These are phyloP conservation scores for Beta vulgaris DNA, from an alignment of 148 eudicot genomes.

Conservation along the genomic window DNA sequence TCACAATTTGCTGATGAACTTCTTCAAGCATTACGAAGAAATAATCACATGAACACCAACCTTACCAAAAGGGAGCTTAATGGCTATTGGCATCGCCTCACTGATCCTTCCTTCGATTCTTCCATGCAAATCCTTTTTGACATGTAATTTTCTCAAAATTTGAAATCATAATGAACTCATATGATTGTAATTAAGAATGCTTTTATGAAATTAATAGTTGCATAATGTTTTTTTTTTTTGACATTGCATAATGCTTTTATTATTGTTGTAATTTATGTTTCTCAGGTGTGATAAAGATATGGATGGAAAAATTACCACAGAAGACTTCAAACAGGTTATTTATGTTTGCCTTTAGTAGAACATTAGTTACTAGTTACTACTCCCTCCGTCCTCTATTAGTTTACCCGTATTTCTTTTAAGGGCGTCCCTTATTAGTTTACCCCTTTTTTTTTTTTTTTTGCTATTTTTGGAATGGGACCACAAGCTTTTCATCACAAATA, in stretches of 20 bases:
- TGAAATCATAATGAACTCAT: not conserved
- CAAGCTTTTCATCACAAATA: no score
- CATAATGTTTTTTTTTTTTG: no score
- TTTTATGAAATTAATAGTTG: not conserved
- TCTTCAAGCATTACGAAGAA: slow-evolving; percentile 29
- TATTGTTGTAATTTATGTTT: not conserved
- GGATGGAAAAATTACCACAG: slow-evolving; percentile 32
- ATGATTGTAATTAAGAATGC: not conserved
- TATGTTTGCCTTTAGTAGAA: no score
- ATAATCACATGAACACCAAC: slow-evolving; percentile 9
- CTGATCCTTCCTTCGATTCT: slow-evolving; percentile 27
- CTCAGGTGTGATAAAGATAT: slow-evolving; percentile 40
- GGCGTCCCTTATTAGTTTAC: no score
- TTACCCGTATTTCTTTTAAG: no score
- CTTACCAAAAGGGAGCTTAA: slow-evolving; percentile 34
- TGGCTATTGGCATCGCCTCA: slow-evolving; percentile 27
- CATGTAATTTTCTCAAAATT: slow-evolving; percentile 31
- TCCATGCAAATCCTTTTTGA: slow-evolving; percentile 30
- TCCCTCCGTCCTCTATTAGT: no score
- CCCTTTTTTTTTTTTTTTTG: no score
- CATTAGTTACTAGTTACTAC: no score
- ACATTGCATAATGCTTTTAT: no score
- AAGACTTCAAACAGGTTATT: slow-evolving; percentile 36
- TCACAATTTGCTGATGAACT: slow-evolving; percentile 40
- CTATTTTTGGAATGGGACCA: no score